Percentiles rank a stretch among this genome's conserved stretches.
Conservation (phyloP, 768 basidiomycete genomes). For the Auricularia sp. region DNA sequence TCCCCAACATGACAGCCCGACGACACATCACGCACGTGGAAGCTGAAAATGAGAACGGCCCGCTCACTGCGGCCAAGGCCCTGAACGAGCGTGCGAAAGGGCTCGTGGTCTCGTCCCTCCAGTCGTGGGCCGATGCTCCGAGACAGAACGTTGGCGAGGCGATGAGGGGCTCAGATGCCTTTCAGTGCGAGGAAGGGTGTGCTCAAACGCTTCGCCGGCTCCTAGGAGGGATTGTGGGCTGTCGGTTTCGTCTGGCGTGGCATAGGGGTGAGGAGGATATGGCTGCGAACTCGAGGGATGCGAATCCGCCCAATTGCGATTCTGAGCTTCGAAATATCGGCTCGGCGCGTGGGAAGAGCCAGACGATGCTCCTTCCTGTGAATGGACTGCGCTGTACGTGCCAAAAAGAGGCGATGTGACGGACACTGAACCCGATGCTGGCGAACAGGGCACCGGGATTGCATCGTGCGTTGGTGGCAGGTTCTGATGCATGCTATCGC, state of each 20-base stretch:
- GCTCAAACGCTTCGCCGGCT: background rate
- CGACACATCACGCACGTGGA: background rate
- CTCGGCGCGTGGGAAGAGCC: too few relatives aligned
- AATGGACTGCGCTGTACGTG: background rate
- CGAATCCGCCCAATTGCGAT: too few relatives aligned
- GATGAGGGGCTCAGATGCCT: background rate
- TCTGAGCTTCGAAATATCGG: too few relatives aligned
- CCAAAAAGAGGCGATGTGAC: background rate
- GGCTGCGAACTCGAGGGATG: too few relatives aligned
- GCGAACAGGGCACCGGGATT: background rate
- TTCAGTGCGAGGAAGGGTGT: background rate
- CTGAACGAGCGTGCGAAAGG: too few relatives aligned
- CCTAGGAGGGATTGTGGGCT: background rate
- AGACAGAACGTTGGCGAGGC: background rate
- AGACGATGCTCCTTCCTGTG: too few relatives aligned
- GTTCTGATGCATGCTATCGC: too few relatives aligned
- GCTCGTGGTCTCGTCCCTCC: background rate
- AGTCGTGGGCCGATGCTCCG: background rate
- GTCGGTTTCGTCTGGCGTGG: background rate
- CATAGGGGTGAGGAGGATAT: background rate
- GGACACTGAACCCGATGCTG: background rate
- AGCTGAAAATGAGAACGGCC: background rate
- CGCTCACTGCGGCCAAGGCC: background rate
- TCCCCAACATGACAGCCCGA: too few relatives aligned
- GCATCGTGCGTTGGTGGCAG: background rate